phyloP scores from a whole-genome alignment of 768 basidiomycete species.

The Boletus vermiculosoides region DNA sequence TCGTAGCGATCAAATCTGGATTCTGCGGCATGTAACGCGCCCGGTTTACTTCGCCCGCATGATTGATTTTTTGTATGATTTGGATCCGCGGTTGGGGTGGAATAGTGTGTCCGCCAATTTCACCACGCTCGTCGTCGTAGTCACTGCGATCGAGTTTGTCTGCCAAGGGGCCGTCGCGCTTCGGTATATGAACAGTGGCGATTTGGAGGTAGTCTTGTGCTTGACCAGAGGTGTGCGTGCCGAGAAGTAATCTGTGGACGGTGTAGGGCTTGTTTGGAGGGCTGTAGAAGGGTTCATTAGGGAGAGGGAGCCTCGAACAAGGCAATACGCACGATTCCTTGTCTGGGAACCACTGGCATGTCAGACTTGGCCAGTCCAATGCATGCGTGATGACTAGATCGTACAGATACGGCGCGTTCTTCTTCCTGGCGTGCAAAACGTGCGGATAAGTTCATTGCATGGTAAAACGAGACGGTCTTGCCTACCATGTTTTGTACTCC shows the following conservation, averaged over 20 bases:
- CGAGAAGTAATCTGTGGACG: conserved; percentile 89
- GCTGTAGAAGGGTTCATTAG: conserved; percentile 39
- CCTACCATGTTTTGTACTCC: conserved; percentile 86
- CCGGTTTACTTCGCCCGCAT: conserved; percentile 92
- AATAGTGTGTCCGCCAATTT: conserved; percentile 89
- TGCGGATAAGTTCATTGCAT: not conserved
- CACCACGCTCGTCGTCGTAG: conserved; percentile 92
- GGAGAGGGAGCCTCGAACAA: not conserved
- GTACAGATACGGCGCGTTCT: conserved; percentile 97
- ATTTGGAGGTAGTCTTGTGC: conserved; percentile 95
- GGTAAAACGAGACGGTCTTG: conserved; percentile 9
- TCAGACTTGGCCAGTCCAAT: conserved; percentile 95
- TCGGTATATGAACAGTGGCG: conserved; percentile 90
- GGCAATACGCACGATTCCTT: conserved; percentile 73
- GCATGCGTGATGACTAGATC: conserved; percentile 98
- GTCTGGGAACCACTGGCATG: conserved; percentile 99
- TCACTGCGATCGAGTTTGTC: conserved; percentile 75
- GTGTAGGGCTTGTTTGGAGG: conserved; percentile 93
- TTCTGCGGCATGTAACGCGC: conserved; percentile 99
- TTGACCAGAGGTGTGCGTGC: conserved; percentile 96
- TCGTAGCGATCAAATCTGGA: conserved; percentile 94
- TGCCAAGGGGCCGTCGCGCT: conserved; percentile 64
- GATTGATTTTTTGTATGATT: conserved; percentile 92
- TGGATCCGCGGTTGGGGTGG: conserved; percentile 84
- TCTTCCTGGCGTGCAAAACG: conserved; percentile 60